Evolutionary conservation across 2,329 filamentous ascomycete genomes (phyloP).

Genomic region (Trichoderma semiorbis): DNA sequence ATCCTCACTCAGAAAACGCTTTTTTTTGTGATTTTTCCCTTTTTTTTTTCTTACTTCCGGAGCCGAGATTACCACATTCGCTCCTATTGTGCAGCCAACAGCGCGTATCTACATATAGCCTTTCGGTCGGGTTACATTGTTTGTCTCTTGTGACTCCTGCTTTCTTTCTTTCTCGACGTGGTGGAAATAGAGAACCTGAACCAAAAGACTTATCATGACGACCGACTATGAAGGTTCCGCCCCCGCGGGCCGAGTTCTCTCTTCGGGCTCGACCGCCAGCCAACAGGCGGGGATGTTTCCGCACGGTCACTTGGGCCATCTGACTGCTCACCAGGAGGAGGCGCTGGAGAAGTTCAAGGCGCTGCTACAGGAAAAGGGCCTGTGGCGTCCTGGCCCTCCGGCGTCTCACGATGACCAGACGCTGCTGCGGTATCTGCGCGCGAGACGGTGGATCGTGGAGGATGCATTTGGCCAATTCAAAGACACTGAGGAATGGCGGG

Average conservation of each 20-base stretch:
- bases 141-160: not conserved
- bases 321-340: conserved; percentile 64
- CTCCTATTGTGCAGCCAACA: not conserved
- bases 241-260: conserved; percentile 29
- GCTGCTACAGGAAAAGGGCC: conserved; percentile 60
- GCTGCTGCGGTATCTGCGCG: conserved; percentile 78
- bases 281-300: conserved; percentile 56
- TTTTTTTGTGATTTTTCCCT: not conserved
- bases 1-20: not conserved
- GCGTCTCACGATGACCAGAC: conserved; percentile 70
- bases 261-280: conserved; percentile 29
- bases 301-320: conserved; percentile 74
- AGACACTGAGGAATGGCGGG: conserved; percentile 84
- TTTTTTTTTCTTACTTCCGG: not conserved
- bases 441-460: conserved; percentile 72
- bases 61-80: not conserved
- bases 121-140: not conserved
- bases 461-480: conserved; percentile 82
- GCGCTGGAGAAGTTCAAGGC: conserved; percentile 70
- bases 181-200: not conserved
- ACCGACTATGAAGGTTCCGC: conserved; percentile 25
- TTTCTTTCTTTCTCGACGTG: not conserved
- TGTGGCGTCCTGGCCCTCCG: conserved; percentile 55
- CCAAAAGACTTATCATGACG: conserved; percentile 23
- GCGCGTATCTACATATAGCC: not conserved